Evolutionary conservation across 1,284 basidiomycete genomes (phyloP).

Genomic region (Athelia psychrophila): DNA sequence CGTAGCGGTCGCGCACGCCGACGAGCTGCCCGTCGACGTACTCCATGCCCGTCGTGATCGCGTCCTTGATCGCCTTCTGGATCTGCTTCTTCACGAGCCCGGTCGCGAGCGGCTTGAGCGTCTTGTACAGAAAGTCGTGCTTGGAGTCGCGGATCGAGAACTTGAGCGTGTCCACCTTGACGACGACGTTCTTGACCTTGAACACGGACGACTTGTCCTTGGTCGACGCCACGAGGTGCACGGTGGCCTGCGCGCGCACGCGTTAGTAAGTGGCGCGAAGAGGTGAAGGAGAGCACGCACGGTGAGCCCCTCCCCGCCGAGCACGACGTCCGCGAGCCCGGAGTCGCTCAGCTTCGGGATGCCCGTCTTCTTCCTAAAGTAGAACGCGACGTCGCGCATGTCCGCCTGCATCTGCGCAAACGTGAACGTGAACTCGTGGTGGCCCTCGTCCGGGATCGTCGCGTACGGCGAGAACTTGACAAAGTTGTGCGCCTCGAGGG

Average conservation of each 20-base stretch:
- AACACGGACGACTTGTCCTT: conserved; percentile 73
- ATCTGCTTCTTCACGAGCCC: conserved; percentile 90
- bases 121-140: conserved; percentile 91
- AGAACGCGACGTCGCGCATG: conserved; percentile 90
- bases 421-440: conserved; percentile 71
- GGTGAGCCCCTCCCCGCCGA: conserved; percentile 79
- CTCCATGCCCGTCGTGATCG: conserved; percentile 80
- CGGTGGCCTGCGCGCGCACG: conserved; percentile 37
- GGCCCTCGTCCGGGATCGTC: conserved; percentile 52
- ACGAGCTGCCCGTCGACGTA: conserved; percentile 87
- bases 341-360: conserved; percentile 83
- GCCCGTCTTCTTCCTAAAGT: conserved; percentile 76
- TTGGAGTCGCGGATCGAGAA: conserved; percentile 92
- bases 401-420: conserved; percentile 92
- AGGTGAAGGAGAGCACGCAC: conserved; percentile 41
- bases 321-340: conserved; percentile 89
- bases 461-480: conserved; percentile 81
- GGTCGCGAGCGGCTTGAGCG: conserved; percentile 70
- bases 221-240: conserved; percentile 61
- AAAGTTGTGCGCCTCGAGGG: conserved; percentile 81
- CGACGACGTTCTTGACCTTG: conserved; percentile 73
- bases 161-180: conserved; percentile 84
- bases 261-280: conserved; percentile 31
- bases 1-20: conserved; percentile 73
- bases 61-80: conserved; percentile 77